phyloP scores from a whole-genome alignment of 2,329 filamentous ascomycete species.

The Aspergillus sp. region DNA sequence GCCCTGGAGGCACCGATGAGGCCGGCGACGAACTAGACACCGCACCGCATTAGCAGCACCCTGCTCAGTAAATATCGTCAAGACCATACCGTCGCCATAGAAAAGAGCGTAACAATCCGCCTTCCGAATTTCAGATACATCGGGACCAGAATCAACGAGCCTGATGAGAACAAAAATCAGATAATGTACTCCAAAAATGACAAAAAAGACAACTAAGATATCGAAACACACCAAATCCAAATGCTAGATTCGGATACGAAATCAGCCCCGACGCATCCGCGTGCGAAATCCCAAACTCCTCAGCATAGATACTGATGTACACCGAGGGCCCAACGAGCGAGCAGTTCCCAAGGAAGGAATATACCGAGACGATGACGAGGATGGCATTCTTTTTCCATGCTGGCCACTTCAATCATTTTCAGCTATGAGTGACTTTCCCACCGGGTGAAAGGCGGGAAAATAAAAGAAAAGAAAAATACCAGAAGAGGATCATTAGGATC shows the following conservation, averaged over 20 bases:
- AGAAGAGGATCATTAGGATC: conserved; percentile 63
- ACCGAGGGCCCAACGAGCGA: conserved; percentile 58
- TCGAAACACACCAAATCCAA: conserved; percentile 51
- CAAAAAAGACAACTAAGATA: no score
- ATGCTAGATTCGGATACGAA: conserved; percentile 61
- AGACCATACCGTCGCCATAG: conserved; percentile 35
- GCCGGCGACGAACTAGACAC: conserved; percentile 38
- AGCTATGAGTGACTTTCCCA: neutral
- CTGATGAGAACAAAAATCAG: conserved; percentile 16
- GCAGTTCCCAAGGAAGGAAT: conserved; percentile 61
- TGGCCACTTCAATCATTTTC: conserved; percentile 49
- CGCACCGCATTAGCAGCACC: neutral
- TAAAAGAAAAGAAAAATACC: conserved; percentile 36
- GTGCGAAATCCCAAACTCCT: conserved; percentile 53
- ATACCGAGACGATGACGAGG: conserved; percentile 53
- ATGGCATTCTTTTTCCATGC: conserved; percentile 58
- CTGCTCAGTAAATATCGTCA: no score
- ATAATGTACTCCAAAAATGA: no score
- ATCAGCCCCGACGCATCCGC: conserved; percentile 56
- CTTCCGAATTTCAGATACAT: conserved; percentile 55
- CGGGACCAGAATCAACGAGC: conserved; percentile 57
- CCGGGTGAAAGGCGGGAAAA: neutral
- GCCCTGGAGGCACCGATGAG: conserved; percentile 45
- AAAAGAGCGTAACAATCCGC: conserved; percentile 45
- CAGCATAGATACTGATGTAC: conserved; percentile 57